Percentiles rank a stretch among this genome's conserved stretches.
Evolutionary conservation across 768 basidiomycete species (phyloP).

Genomic region (Agaricus subrufescens): DNA sequence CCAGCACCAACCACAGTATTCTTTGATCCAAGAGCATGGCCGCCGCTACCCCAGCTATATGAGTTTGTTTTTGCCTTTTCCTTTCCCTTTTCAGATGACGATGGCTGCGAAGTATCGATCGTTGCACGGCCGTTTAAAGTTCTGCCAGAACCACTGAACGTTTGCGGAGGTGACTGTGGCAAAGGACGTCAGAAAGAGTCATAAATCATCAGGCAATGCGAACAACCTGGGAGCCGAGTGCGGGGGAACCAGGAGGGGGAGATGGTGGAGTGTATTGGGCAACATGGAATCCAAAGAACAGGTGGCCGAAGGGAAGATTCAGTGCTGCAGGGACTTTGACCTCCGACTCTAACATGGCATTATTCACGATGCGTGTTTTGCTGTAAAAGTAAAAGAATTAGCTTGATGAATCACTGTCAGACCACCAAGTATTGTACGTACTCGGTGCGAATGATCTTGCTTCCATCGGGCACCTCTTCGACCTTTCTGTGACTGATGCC

Average conservation of each 20-base stretch:
- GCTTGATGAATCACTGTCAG: constrained; percentile 3
- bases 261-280: constrained; percentile 58
- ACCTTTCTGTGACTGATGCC: constrained; percentile 82
- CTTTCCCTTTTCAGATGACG: constrained; percentile 42
- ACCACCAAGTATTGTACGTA: constrained; percentile 34
- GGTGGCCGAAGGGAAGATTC: constrained; percentile 85
- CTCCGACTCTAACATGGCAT: constrained; percentile 67
- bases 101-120: constrained; percentile 16
- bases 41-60: constrained; percentile 39
- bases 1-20: constrained; percentile 46
- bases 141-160: constrained; percentile 67
- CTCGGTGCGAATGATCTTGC: constrained; percentile 91
- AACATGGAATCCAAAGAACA: constrained; percentile 95
- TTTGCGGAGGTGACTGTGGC: constrained; percentile 29
- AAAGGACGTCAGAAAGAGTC: background rate
- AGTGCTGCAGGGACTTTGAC: constrained; percentile 85
- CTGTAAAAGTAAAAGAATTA: constrained; percentile 34
- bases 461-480: constrained; percentile 72
- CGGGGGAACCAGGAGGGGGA: constrained; percentile 24
- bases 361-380: constrained; percentile 80
- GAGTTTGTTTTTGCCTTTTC: constrained; percentile 42
- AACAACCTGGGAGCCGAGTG: constrained; percentile 26
- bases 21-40: constrained; percentile 45
- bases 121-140: constrained; percentile 54
- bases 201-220: background rate